Percentiles rank a stretch among this genome's conserved stretches.
These are phyloP conservation scores for Fraxinus excelsior DNA, from an alignment of 257 asterid species.

Conservation along the genomic window DNA sequence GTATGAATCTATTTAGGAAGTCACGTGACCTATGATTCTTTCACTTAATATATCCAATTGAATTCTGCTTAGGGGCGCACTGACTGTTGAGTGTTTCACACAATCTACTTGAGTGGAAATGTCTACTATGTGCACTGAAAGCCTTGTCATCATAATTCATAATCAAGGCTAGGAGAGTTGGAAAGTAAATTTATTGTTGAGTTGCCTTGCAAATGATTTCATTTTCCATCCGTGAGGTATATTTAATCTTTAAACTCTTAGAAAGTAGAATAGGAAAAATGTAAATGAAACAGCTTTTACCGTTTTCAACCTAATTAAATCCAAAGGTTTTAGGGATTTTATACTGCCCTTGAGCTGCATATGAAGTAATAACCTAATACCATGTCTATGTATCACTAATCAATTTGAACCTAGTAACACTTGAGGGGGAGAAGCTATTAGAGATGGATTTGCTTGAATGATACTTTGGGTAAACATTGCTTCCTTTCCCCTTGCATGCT, in stretches of 20 bases:
- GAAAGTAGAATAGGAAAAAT: background rate
- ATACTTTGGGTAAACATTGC: background rate
- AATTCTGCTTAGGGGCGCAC: background rate
- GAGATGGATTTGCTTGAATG: background rate
- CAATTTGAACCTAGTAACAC: background rate
- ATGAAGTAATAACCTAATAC: background rate
- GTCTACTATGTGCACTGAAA: background rate
- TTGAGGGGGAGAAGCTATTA: background rate
- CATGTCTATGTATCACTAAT: background rate
- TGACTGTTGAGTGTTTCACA: background rate
- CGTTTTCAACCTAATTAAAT: background rate
- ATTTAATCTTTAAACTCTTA: background rate
- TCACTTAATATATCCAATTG: background rate
- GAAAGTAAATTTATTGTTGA: background rate
- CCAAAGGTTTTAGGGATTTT: background rate
- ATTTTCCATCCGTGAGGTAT: background rate
- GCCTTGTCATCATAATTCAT: background rate
- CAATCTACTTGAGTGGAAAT: background rate
- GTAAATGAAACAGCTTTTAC: background rate
- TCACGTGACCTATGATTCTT: background rate
- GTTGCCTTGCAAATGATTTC: background rate
- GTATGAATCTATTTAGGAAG: slow-evolving; percentile 1
- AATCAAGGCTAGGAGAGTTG: background rate
- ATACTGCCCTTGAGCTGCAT: background rate
- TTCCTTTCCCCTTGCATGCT: background rate